Evolutionary conservation across 139 green algal genomes (phyloP).

Genomic region (Chlamydomonas urium): DNA sequence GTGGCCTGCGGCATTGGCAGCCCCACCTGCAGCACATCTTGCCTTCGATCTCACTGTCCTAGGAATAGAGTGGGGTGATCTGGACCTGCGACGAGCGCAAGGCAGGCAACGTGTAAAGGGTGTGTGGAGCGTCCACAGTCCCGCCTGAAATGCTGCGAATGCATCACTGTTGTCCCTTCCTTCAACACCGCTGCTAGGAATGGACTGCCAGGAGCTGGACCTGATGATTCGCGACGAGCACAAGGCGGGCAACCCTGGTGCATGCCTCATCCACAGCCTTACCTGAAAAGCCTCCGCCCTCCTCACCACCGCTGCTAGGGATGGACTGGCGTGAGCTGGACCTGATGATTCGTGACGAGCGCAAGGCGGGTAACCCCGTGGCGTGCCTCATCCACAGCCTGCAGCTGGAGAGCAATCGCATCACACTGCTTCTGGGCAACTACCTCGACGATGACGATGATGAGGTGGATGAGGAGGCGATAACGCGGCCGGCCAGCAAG

Average conservation of each 20-base stretch:
- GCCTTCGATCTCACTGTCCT: too few species aligned
- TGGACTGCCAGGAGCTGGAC: background rate
- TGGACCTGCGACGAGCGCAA: background rate
- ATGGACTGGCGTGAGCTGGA: slow-evolving; percentile 89
- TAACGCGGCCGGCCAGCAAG: slow-evolving; percentile 58
- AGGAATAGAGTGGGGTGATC: background rate
- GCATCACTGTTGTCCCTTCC: too few species aligned
- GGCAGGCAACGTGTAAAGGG: background rate
- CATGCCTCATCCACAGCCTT: background rate
- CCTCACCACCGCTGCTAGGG: slow-evolving; percentile 37
- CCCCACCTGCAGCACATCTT: too few species aligned
- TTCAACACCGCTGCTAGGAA: slow-evolving; percentile 22
- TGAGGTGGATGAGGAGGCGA: slow-evolving; percentile 52
- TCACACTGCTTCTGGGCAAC: slow-evolving; percentile 80
- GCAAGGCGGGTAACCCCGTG: slow-evolving; percentile 84
- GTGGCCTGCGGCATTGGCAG: too few species aligned
- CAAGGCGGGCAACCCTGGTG: background rate
- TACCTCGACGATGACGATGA: slow-evolving; percentile 67
- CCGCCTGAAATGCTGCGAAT: too few species aligned
- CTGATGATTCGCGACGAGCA: slow-evolving; percentile 45
- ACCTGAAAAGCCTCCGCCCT: too few species aligned
- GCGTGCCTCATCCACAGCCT: slow-evolving; percentile 67
- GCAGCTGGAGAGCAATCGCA: slow-evolving; percentile 66
- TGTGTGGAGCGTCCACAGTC: background rate
- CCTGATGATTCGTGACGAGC: slow-evolving; percentile 67